Percentiles rank a stretch among this genome's conserved stretches.
Evolutionary conservation across 2,329 filamentous ascomycete genomes (phyloP).

Genomic region (Ophiostoma sp.): DNA sequence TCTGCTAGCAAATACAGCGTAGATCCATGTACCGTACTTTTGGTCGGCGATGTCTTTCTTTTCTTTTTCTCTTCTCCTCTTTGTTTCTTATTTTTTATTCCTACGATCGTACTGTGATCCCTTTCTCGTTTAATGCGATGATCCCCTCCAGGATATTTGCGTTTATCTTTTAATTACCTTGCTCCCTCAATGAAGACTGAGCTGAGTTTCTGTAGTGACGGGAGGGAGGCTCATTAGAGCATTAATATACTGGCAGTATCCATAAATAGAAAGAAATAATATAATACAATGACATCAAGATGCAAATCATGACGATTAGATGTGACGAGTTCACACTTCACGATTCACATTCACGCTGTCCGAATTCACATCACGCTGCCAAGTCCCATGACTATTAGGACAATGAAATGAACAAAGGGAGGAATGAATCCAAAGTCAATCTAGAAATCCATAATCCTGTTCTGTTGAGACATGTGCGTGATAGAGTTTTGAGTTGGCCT

Average conservation of each 20-base stretch:
- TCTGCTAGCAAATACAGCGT: background rate
- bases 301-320: background rate
- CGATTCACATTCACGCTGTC: background rate
- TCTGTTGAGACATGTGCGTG: background rate
- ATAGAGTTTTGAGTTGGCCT: background rate
- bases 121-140: background rate
- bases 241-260: background rate
- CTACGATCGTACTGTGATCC: no score
- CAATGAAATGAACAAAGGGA: background rate
- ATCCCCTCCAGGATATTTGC: background rate
- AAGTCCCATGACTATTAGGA: background rate
- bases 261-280: no score
- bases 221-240: conserved; percentile 8
- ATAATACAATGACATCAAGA: background rate
- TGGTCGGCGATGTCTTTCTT: conserved; percentile 6
- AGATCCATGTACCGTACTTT: background rate
- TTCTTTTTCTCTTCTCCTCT: background rate
- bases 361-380: conserved; percentile 1
- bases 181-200: background rate
- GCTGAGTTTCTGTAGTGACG: conserved; percentile 22
- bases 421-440: background rate
- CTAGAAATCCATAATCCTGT: background rate
- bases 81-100: background rate
- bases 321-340: background rate
- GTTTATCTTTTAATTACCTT: background rate